Conservation (phyloP, 495 filamentous ascomycete species). For the Penicillium egyptiacum region DNA sequence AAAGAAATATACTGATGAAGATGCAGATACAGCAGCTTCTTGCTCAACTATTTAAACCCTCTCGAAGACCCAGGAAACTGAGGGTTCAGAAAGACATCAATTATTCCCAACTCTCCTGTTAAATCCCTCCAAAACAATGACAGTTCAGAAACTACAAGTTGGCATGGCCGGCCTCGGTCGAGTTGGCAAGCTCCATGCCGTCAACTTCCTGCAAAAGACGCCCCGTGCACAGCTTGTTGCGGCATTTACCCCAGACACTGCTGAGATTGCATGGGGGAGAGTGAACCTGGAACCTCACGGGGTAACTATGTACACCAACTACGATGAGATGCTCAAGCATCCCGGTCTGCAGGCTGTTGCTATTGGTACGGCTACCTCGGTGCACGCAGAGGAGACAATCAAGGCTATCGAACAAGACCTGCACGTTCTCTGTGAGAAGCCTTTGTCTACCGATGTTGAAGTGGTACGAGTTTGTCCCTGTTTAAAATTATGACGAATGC, state of each 20-base stretch:
- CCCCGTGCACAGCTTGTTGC: constrained; percentile 49
- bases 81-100: background rate
- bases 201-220: constrained; percentile 42
- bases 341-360: constrained; percentile 49
- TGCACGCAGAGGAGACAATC: constrained; percentile 50
- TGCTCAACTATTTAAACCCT: constrained; percentile 10
- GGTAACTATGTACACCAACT: constrained; percentile 41
- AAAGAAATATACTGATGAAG: background rate
- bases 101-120: background rate
- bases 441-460: constrained; percentile 40
- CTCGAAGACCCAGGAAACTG: background rate
- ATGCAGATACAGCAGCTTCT: background rate
- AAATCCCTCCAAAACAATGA: constrained; percentile 27
- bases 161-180: constrained; percentile 51
- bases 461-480: constrained; percentile 34
- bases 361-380: constrained; percentile 46
- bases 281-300: constrained; percentile 40
- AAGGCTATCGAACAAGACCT: constrained; percentile 46
- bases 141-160: constrained; percentile 38
- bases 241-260: constrained; percentile 39
- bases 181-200: constrained; percentile 49
- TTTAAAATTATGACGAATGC: background rate
- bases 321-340: constrained; percentile 50
- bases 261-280: constrained; percentile 44
- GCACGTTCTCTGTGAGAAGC: constrained; percentile 56